Evolutionary conservation across 2,329 filamentous ascomycete genomes (phyloP).

Genomic region (Ophiostoma piceae): DNA sequence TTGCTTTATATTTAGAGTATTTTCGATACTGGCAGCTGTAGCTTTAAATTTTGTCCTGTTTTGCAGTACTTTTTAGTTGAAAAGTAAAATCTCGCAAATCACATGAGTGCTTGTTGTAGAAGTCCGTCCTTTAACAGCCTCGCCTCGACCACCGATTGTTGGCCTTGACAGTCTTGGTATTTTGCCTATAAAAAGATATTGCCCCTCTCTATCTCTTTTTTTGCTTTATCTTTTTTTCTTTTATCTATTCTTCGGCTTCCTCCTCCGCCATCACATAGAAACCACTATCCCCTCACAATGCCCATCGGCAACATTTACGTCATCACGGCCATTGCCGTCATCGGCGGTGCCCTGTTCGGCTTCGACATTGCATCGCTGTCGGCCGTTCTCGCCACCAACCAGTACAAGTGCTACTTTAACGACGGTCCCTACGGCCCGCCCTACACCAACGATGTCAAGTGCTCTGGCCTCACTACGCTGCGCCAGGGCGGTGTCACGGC

Average conservation of each 20-base stretch:
- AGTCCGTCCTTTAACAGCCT: too few species aligned
- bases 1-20: not conserved
- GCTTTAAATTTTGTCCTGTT: too few species aligned
- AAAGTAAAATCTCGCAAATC: too few species aligned
- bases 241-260: too few species aligned
- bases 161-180: not conserved
- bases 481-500: constrained; percentile 61
- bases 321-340: constrained; percentile 42
- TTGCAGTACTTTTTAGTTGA: too few species aligned
- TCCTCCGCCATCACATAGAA: too few species aligned
- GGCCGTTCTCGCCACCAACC: constrained; percentile 39
- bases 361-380: constrained; percentile 46
- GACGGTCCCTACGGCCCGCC: constrained; percentile 33
- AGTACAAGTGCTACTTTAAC: constrained; percentile 43
- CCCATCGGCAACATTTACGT: constrained; percentile 39
- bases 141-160: too few species aligned
- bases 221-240: not conserved
- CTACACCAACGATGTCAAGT: constrained; percentile 18
- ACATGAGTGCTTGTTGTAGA: too few species aligned
- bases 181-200: not conserved
- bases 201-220: not conserved
- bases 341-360: constrained; percentile 40
- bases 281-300: not conserved
- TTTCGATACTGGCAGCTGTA: not conserved
- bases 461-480: constrained; percentile 22